These are phyloP conservation scores for Neoconidiobolus thromboides DNA, from an alignment of 371 early-diverging fungal species.

Conservation along the genomic window DNA sequence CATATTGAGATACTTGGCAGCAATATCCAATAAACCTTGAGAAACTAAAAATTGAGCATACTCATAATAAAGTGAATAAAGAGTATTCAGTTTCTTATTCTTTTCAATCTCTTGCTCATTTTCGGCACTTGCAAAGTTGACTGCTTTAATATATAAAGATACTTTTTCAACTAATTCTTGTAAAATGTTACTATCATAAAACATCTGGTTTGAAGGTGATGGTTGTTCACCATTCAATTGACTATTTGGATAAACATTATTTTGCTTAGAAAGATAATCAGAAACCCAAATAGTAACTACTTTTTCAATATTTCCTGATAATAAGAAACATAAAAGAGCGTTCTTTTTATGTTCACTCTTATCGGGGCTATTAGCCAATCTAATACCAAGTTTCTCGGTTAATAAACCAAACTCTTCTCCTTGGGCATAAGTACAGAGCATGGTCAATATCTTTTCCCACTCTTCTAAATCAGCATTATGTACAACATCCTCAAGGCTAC, in stretches of 20 bases:
- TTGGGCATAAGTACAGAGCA: slow-evolving; percentile 80
- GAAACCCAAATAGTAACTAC: slow-evolving; percentile 73
- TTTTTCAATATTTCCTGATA: slow-evolving; percentile 70
- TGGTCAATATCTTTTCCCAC: slow-evolving; percentile 80
- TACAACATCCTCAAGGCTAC: slow-evolving; percentile 65
- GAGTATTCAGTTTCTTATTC: slow-evolving; percentile 16
- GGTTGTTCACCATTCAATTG: slow-evolving; percentile 10
- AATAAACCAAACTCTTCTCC: slow-evolving; percentile 48
- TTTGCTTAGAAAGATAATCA: slow-evolving; percentile 13
- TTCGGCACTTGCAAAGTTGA: slow-evolving; percentile 49
- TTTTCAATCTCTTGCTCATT: slow-evolving; percentile 19
- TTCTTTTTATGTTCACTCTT: slow-evolving; percentile 18
- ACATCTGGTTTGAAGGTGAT: background rate
- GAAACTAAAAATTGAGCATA: slow-evolving; percentile 60
- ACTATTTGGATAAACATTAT: slow-evolving; percentile 1
- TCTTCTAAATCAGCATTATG: slow-evolving; percentile 51
- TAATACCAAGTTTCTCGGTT: slow-evolving; percentile 45
- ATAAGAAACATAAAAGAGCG: slow-evolving; percentile 77
- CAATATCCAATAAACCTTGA: slow-evolving; percentile 55
- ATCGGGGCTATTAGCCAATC: slow-evolving; percentile 18
- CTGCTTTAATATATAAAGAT: slow-evolving; percentile 74
- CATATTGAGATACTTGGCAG: slow-evolving; percentile 52
- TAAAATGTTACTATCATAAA: slow-evolving; percentile 20
- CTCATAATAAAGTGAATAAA: slow-evolving; percentile 72
- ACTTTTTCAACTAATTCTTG: slow-evolving; percentile 79